These are phyloP conservation scores for Russula ochroleuca DNA, from an alignment of 768 basidiomycete species.

Conservation along the genomic window DNA sequence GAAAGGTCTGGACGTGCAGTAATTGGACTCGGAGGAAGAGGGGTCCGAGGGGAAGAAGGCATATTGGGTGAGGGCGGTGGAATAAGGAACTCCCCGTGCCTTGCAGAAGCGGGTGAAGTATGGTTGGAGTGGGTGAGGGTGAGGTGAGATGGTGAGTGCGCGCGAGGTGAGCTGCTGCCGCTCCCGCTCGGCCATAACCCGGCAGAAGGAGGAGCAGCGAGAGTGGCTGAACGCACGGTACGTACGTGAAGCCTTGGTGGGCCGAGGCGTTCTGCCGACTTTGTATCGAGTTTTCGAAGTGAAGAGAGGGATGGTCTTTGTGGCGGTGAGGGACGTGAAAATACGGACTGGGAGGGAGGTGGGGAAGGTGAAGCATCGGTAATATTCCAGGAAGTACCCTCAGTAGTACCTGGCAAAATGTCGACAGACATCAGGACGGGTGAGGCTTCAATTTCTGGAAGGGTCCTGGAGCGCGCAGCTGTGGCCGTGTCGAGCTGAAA, in stretches of 20 bases:
- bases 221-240: constrained; percentile 56
- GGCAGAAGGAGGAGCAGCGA: constrained; percentile 47
- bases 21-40: constrained; percentile 50
- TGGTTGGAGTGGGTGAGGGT: constrained; percentile 57
- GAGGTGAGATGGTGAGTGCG: constrained; percentile 57
- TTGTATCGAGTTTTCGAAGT: constrained; percentile 58
- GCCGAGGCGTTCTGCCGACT: constrained; percentile 48
- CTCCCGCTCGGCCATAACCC: constrained; percentile 16
- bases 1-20: constrained; percentile 63
- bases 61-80: constrained; percentile 34
- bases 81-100: constrained; percentile 39
- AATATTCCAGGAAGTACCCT: constrained; percentile 40
- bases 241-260: constrained; percentile 60
- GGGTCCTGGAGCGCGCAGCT: constrained; percentile 46
- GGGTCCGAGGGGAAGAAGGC: constrained; percentile 39
- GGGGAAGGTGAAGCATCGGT: constrained; percentile 55
- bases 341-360: constrained; percentile 58
- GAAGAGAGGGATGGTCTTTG: constrained; percentile 61
- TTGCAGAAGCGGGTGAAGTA: constrained; percentile 51
- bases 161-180: constrained; percentile 27
- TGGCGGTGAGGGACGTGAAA: constrained; percentile 48
- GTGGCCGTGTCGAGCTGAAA: constrained; percentile 64
- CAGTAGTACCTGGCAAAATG: constrained; percentile 32
- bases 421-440: constrained; percentile 57
- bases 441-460: constrained; percentile 58